These are phyloP conservation scores for Trifolium subterraneum DNA, from an alignment of 306 rosid genomes.

Conservation along the genomic window DNA sequence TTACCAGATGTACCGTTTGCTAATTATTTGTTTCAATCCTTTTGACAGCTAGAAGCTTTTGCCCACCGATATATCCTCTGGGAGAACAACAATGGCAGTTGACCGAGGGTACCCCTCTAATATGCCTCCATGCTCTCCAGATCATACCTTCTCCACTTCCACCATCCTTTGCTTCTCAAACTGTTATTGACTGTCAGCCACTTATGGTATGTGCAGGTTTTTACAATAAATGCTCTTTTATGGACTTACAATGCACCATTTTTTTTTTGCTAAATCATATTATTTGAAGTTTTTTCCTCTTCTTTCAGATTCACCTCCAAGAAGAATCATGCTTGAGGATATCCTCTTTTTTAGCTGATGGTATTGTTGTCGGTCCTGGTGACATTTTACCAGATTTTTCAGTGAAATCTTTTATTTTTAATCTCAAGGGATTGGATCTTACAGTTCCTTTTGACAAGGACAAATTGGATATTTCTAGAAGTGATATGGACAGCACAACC, in stretches of 20 bases:
- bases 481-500: constrained; percentile 45
- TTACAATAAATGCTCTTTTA: constrained; percentile 28
- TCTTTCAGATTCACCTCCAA: constrained; percentile 81
- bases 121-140: constrained; percentile 81
- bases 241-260: not conserved
- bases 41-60: constrained; percentile 77
- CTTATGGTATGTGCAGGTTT: constrained; percentile 66
- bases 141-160: constrained; percentile 88
- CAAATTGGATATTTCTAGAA: constrained; percentile 51
- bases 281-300: constrained; percentile 31
- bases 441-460: constrained; percentile 71
- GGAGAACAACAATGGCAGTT: constrained; percentile 74
- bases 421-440: constrained; percentile 73
- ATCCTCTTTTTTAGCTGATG: constrained; percentile 89
- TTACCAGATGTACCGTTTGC: constrained; percentile 23
- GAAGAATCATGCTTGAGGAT: constrained; percentile 94
- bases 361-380: constrained; percentile 80
- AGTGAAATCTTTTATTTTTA: constrained; percentile 68
- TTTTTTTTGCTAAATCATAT: constrained; percentile 28
- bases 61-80: constrained; percentile 91
- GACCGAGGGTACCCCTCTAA: constrained; percentile 68
- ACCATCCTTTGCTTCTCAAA: constrained; percentile 85
- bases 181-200: constrained; percentile 89
- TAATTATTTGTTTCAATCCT: constrained; percentile 41
- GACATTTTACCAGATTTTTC: constrained; percentile 88